Percentiles rank a stretch among this genome's conserved stretches.
These are phyloP conservation scores for Fusarium phyllophilum DNA, from an alignment of 2,329 filamentous ascomycete genomes.

Conservation along the genomic window DNA sequence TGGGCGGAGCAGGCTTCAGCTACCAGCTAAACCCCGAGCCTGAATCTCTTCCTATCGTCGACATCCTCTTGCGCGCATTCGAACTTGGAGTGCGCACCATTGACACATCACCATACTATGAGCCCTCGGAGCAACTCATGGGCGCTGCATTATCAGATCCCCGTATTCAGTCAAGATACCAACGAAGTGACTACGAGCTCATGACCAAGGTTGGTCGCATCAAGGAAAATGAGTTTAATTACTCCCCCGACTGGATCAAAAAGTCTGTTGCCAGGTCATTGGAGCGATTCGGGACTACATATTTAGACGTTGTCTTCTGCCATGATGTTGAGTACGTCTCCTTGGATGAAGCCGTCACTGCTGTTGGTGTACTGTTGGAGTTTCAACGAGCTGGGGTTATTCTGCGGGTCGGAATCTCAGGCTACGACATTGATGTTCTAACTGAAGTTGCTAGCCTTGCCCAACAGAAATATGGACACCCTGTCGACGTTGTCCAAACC, in stretches of 20 bases:
- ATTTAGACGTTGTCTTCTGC: slow-evolving; percentile 2
- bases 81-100: not conserved
- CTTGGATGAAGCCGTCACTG: not conserved
- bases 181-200: not conserved
- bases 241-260: not conserved
- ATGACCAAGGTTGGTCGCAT: slow-evolving; percentile 13
- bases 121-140: slow-evolving; percentile 6
- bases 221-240: slow-evolving; percentile 8
- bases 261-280: not conserved
- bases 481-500: slow-evolving; percentile 2
- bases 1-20: slow-evolving; percentile 8
- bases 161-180: not conserved
- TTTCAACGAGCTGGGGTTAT: not conserved
- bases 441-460: not conserved
- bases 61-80: not conserved
- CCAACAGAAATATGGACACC: not conserved
- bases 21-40: not conserved
- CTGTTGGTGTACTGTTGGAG: not conserved
- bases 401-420: slow-evolving; percentile 1
- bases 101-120: slow-evolving; percentile 7
- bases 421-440: not conserved
- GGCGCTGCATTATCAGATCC: not conserved
- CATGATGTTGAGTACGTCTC: slow-evolving; percentile 10
- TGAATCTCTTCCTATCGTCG: not conserved
- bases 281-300: not conserved